Evolutionary conservation across 2,329 filamentous ascomycete species (phyloP).

Genomic region (Camptophora hylomeconis): DNA sequence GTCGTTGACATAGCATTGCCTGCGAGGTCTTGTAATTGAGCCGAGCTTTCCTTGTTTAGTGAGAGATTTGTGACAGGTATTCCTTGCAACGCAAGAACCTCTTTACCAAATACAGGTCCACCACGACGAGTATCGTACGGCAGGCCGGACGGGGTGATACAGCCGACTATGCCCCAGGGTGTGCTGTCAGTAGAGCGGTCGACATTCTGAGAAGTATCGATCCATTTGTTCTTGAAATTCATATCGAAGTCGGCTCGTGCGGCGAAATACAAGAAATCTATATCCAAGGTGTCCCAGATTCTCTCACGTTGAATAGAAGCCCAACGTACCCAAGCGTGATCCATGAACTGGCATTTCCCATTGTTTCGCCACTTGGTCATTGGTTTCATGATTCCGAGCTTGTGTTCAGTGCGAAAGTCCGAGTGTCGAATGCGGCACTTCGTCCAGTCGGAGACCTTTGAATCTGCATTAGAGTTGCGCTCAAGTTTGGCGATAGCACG

Average conservation of each 20-base stretch:
- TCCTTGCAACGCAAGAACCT: slow-evolving; percentile 55
- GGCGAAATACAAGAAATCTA: slow-evolving; percentile 41
- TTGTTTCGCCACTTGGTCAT: slow-evolving; percentile 48
- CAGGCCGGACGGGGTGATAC: slow-evolving; percentile 54
- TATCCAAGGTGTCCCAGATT: slow-evolving; percentile 55
- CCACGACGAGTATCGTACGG: slow-evolving; percentile 49
- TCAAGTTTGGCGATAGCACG: not conserved
- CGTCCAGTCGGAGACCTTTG: slow-evolving; percentile 36
- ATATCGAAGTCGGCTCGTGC: slow-evolving; percentile 39
- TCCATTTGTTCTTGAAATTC: slow-evolving; percentile 38
- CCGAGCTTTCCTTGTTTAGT: slow-evolving; percentile 49
- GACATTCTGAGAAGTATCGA: slow-evolving; percentile 62
- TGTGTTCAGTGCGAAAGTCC: slow-evolving; percentile 35
- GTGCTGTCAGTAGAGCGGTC: slow-evolving; percentile 41
- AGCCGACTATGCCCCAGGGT: slow-evolving; percentile 47
- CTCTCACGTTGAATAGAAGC: slow-evolving; percentile 41
- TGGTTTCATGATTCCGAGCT: slow-evolving; percentile 42
- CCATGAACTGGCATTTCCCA: slow-evolving; percentile 39
- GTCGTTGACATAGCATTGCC: slow-evolving; percentile 72
- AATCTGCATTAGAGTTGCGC: slow-evolving; percentile 2
- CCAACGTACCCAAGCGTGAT: slow-evolving; percentile 42
- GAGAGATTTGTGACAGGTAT: slow-evolving; percentile 50
- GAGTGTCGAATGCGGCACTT: slow-evolving; percentile 49
- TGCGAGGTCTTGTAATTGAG: slow-evolving; percentile 54
- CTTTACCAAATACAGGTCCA: slow-evolving; percentile 47